Evolutionary conservation across 2,329 filamentous ascomycete species (phyloP), one percentile per base, ranked within the genome.

Genomic region (Ramularia collo-cygni): DNA sequence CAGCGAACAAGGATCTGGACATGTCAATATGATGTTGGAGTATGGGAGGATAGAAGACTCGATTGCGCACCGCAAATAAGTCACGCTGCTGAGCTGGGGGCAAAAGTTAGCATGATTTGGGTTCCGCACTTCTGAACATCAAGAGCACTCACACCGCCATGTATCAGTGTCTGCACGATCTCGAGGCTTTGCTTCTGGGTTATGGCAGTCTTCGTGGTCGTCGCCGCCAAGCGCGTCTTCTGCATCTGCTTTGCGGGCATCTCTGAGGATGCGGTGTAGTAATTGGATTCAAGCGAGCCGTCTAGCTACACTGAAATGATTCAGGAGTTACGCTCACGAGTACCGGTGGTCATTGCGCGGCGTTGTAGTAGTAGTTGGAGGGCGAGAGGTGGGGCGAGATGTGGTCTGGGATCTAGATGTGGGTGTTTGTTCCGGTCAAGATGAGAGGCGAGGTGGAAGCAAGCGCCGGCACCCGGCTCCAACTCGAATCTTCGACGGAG

Each of bases 111-210:
- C 4, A 28, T 26, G n/a, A n/a, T n/a, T n/a, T n/a, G n/a, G n/a
- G n/a, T n/a, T n/a, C 21, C 15, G 15, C 5, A 16, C 27, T 8
- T 8, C 16, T 24, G 12, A 19, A 9, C 8, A n/a, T 39, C 12
- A 3, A n/a, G 10, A 26, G 21, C 16, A 61, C 66, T 58, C 45
- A 70, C 65, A 13, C 65, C 64, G 29, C 66, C 61, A 48, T 71
- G 69, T 8, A 73, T 51, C 50, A 71, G 61, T 3, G 67, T 70
- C 52, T 71, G 68, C 10, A 70, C 61, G 28, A 71, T 52, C 39
- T 69, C 67, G 28, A 65, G 56, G 43, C 68, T 72, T 46, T 72
- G 69, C 37, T 63, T 58, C 40, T 67, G 64, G 10, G 47, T 50
- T 28, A 59, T 43, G n/a, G 43, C 44, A 7, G 55, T 57, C 29